A percentile compares a stretch with the other conserved stretches of the same genome.
Conservation (phyloP, 2,329 filamentous ascomycete genomes). For the Alternaria novae-zelandiae region DNA sequence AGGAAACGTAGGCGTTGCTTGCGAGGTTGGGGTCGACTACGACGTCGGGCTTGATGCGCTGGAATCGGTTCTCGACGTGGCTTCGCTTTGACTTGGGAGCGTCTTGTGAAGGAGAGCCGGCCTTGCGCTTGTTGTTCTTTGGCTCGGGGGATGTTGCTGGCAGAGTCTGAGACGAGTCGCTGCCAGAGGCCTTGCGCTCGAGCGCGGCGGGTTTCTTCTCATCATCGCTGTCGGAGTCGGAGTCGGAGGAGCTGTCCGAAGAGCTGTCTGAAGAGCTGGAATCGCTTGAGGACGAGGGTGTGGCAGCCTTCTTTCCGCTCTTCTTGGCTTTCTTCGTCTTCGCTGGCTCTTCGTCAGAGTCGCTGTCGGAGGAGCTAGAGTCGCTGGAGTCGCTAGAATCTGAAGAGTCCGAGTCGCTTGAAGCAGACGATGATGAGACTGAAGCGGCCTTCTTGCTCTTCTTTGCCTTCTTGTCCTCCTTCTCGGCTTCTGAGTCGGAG, state of each 20-base stretch:
- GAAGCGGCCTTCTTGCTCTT: slow-evolving; percentile 35
- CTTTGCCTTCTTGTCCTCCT: slow-evolving; percentile 23
- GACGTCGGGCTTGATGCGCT: slow-evolving; percentile 73
- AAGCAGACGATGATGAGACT: slow-evolving; percentile 39
- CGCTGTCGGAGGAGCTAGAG: slow-evolving; percentile 36
- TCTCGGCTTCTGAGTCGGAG: slow-evolving; percentile 34
- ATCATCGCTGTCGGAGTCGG: slow-evolving; percentile 27
- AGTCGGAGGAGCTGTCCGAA: slow-evolving; percentile 26
- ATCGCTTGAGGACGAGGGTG: slow-evolving; percentile 29
- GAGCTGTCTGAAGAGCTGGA: slow-evolving; percentile 27
- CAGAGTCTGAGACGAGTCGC: slow-evolving; percentile 50
- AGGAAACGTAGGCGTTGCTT: slow-evolving; percentile 81
- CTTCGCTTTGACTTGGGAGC: slow-evolving; percentile 44
- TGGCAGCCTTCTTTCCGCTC: slow-evolving; percentile 18
- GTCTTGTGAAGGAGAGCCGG: slow-evolving; percentile 35
- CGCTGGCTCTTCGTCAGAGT: slow-evolving; percentile 23
- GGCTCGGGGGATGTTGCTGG: slow-evolving; percentile 36
- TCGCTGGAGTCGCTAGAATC: slow-evolving; percentile 29
- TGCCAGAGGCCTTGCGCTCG: slow-evolving; percentile 52
- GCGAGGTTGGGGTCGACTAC: slow-evolving; percentile 71
- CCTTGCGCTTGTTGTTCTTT: slow-evolving; percentile 53
- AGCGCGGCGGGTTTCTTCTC: slow-evolving; percentile 35
- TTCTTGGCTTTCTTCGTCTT: slow-evolving; percentile 24
- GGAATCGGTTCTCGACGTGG: slow-evolving; percentile 67
- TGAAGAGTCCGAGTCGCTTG: slow-evolving; percentile 32